Evolutionary conservation across 2,329 filamentous ascomycete species (phyloP).

Genomic region (Penicillium palitans): DNA sequence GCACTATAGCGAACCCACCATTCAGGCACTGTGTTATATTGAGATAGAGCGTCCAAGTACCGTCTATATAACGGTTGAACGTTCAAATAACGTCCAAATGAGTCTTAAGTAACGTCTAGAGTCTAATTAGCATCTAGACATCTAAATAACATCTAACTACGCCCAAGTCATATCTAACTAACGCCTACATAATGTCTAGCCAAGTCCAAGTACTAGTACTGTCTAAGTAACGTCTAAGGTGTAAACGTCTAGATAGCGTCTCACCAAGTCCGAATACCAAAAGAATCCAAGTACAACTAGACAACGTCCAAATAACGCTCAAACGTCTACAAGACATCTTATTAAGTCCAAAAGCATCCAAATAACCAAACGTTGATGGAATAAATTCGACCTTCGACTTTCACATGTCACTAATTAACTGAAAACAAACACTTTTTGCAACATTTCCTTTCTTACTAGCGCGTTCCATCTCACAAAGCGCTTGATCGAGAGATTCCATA

Average conservation of each 20-base stretch:
- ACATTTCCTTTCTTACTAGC: slow-evolving; percentile 17
- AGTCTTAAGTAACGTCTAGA: neutral
- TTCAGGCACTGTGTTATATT: neutral
- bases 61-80: neutral
- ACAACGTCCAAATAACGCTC: neutral
- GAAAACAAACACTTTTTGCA: slow-evolving; percentile 21
- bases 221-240: no score
- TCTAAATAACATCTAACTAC: neutral
- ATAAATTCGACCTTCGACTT: neutral
- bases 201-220: no score
- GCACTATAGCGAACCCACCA: neutral
- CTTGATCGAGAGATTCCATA: slow-evolving; percentile 18
- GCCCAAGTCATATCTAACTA: neutral
- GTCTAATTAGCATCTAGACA: no score
- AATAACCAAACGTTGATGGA: neutral
- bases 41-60: neutral
- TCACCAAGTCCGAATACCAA: no score
- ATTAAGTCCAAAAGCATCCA: neutral
- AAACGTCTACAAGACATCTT: no score
- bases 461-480: slow-evolving; percentile 18
- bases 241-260: no score
- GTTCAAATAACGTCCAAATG: neutral
- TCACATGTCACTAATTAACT: slow-evolving; percentile 22
- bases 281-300: neutral
- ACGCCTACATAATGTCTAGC: no score